Base-by-base conservation (phyloP, 2,329 filamentous ascomycete species). In the Hymenoscyphus albidus region DNA sequence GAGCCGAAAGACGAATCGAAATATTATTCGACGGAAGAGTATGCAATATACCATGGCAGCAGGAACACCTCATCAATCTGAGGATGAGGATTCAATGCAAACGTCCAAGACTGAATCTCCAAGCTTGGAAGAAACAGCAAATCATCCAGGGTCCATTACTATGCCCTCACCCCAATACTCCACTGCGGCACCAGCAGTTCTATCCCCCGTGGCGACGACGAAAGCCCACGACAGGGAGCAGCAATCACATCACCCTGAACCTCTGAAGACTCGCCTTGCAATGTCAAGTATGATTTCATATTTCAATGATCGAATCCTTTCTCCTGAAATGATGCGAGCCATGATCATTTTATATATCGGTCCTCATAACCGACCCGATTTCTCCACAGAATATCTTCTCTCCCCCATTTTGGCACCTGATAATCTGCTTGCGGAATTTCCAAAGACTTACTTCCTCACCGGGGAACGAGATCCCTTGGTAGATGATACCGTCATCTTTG, bases 291-390 rank as follows among this genome's bases (percentile, higher is more conserved):
- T 97, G 87, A 96, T 99, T 42, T 97, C 94, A 0, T 98, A 98
- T 78, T 96, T 97, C 77, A 95, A 96, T 76, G 95, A 99, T 76
- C 89, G 95, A 35, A 91, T 99, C 35, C 83, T 99, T 14, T 94
- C 92, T 0, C 94, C 95, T 0, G 95, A 99, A 77, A 97, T 98
- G 92, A 97, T 98, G 90, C 90, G 95, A 39, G 92, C 93, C 68
- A 98, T 99, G 93, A 97, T 99, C 69, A 96, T 99, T 69, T 82
- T 99, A 3, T 99, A 99, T 76, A 91, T 99, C 63, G 95, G 95
- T 0, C 93, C 93, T 0, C 91, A 97, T 75, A 92, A 95, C 76
- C 89, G 93, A 0, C 95, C 95, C 0, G 93, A 98, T 75, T 98
- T 99, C 76, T 87, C 87, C 35, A 92, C 91, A 6, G 94, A 99